A percentile compares a stretch with the other conserved stretches of the same genome.
Evolutionary conservation across 2,329 filamentous ascomycete species (phyloP).

Genomic region (Botrytis byssoidea): DNA sequence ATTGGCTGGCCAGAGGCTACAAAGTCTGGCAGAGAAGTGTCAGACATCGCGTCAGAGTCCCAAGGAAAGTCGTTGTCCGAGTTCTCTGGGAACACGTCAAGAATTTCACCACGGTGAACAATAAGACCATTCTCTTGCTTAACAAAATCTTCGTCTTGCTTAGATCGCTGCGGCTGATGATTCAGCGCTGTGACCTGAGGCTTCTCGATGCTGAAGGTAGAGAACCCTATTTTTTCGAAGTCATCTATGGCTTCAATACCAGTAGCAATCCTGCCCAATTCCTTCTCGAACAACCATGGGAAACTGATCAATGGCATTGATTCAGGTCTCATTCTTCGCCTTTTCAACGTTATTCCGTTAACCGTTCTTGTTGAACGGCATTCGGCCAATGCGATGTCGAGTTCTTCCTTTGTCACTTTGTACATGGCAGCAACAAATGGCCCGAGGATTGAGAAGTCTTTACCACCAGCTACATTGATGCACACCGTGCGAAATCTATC

Average conservation of each 20-base stretch:
- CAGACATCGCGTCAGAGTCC: neutral
- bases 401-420: slow-evolving; percentile 71
- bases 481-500: slow-evolving; percentile 67
- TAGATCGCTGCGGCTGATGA: slow-evolving; percentile 5
- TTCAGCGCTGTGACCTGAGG: slow-evolving; percentile 13
- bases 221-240: slow-evolving; percentile 30
- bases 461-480: slow-evolving; percentile 60
- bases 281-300: slow-evolving; percentile 81
- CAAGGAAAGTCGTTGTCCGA: neutral
- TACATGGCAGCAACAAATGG: slow-evolving; percentile 88
- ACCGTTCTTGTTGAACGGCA: slow-evolving; percentile 42
- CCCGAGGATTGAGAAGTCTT: slow-evolving; percentile 58
- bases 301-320: slow-evolving; percentile 85
- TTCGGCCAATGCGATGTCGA: slow-evolving; percentile 57
- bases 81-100: slow-evolving; percentile 35
- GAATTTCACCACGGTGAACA: slow-evolving; percentile 38
- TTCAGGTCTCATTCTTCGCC: slow-evolving; percentile 44
- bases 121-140: slow-evolving; percentile 34
- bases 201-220: slow-evolving; percentile 24
- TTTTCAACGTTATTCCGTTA: slow-evolving; percentile 42
- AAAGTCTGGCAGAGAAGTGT: neutral
- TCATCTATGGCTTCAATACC: slow-evolving; percentile 33
- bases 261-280: slow-evolving; percentile 68
- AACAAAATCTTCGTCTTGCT: slow-evolving; percentile 34
- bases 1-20: neutral